These are phyloP conservation scores for Collybia nuda DNA, from an alignment of 768 basidiomycete species.

Conservation along the genomic window DNA sequence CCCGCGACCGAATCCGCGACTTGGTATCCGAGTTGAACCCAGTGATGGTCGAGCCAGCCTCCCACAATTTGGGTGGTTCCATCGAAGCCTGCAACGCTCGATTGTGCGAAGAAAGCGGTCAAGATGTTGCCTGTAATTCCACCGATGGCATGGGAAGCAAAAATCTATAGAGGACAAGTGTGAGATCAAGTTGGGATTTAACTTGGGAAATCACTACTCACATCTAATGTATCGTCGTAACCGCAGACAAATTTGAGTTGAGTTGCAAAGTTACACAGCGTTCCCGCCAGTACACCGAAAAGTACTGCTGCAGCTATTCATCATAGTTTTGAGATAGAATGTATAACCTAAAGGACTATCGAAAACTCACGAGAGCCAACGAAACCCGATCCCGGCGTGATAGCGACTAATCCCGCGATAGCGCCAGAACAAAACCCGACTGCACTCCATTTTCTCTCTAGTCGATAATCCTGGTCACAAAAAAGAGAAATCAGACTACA, in stretches of 20 bases:
- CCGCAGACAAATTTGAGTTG: constrained; percentile 82
- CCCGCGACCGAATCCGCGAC: constrained; percentile 72
- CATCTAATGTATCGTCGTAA: constrained; percentile 83
- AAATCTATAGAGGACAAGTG: constrained; percentile 63
- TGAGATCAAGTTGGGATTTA: constrained; percentile 1
- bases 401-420: constrained; percentile 86
- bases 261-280: constrained; percentile 92
- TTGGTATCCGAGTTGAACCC: constrained; percentile 83
- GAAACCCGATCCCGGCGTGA: constrained; percentile 82
- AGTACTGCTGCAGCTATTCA: constrained; percentile 80
- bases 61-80: constrained; percentile 66
- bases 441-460: constrained; percentile 90
- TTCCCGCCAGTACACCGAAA: constrained; percentile 84
- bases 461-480: constrained; percentile 71
- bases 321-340: no score
- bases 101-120: constrained; percentile 87
- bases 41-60: constrained; percentile 87
- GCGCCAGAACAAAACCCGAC: constrained; percentile 97
- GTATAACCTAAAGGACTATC: not conserved
- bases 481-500: not conserved
- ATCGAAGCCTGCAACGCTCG: constrained; percentile 78
- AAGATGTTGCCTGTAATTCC: constrained; percentile 81
- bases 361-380: constrained; percentile 67
- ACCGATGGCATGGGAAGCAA: constrained; percentile 81
- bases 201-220: constrained; percentile 27